A percentile compares a stretch with the other conserved stretches of the same genome.
Evolutionary conservation across 164 flowering plant genomes (phyloP).

Genomic region (Aristolochia fimbriata): DNA sequence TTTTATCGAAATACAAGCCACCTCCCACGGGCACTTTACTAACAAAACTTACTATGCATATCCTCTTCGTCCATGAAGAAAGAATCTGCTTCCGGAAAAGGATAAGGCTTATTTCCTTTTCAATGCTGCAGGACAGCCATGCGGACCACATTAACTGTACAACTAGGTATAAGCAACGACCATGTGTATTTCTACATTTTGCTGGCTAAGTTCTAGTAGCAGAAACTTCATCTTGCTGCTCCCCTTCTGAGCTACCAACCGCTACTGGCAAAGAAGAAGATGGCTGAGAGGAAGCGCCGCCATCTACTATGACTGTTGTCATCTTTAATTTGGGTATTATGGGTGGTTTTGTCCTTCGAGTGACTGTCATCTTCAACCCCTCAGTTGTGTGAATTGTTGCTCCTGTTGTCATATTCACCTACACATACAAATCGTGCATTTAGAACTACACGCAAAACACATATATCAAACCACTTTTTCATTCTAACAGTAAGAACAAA

Average conservation of each 20-base stretch:
- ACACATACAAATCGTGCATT: slow-evolving; percentile 5
- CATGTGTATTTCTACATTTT: background rate
- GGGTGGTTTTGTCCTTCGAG: slow-evolving; percentile 50
- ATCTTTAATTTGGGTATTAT: slow-evolving; percentile 42
- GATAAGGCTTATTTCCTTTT: background rate
- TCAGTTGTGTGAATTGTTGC: slow-evolving; percentile 95
- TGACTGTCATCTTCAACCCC: slow-evolving; percentile 82
- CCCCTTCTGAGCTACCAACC: slow-evolving; percentile 2
- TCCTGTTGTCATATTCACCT: slow-evolving; percentile 92
- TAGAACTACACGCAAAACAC: too few relatives aligned
- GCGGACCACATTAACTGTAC: too few relatives aligned
- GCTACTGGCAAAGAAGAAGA: slow-evolving; percentile 14
- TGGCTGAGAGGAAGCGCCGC: slow-evolving; percentile 8
- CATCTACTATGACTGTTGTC: slow-evolving; percentile 20
- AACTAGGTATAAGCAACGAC: background rate
- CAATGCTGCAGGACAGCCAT: too few relatives aligned
- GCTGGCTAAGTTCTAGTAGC: background rate
- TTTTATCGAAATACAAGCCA: too few relatives aligned
- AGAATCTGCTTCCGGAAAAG: background rate
- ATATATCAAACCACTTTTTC: too few relatives aligned
- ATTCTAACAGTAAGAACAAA: too few relatives aligned
- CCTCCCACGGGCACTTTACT: too few relatives aligned
- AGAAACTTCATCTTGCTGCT: slow-evolving; percentile 4
- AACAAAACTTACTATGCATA: too few relatives aligned
- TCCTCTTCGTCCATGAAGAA: too few relatives aligned